Evolutionary conservation across 768 basidiomycete genomes (phyloP).

Genomic region (Leccinum truebloodii): DNA sequence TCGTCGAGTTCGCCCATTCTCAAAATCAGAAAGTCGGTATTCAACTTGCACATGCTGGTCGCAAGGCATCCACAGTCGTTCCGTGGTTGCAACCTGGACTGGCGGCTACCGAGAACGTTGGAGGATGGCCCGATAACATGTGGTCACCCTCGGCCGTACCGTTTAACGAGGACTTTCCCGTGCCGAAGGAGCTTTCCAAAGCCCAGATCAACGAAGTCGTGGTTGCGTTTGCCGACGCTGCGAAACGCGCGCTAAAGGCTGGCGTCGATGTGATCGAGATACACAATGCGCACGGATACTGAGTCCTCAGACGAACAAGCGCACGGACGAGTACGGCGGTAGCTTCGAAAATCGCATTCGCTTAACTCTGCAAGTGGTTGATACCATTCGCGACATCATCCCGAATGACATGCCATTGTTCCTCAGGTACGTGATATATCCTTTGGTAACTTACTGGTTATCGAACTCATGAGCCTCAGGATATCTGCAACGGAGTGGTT

Average conservation of each 20-base stretch:
- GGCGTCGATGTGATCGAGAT: slow-evolving; percentile 64
- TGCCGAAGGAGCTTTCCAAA: slow-evolving; percentile 56
- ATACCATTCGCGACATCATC: slow-evolving; percentile 61
- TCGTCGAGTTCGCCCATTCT: slow-evolving; percentile 73
- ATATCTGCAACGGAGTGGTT: slow-evolving; percentile 78
- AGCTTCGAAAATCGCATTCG: slow-evolving; percentile 69
- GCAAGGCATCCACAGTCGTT: slow-evolving; percentile 66
- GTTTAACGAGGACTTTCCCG: slow-evolving; percentile 43
- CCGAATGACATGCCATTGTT: slow-evolving; percentile 68
- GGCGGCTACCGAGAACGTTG: slow-evolving; percentile 37
- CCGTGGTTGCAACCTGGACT: slow-evolving; percentile 55
- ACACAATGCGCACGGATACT: slow-evolving; percentile 67
- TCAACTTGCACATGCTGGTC: slow-evolving; percentile 75
- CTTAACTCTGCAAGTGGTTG: slow-evolving; percentile 61
- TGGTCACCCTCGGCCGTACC: slow-evolving; percentile 57
- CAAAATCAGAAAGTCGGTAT: slow-evolving; percentile 70
- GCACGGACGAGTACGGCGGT: slow-evolving; percentile 71
- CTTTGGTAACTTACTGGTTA: background rate
- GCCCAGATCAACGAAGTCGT: slow-evolving; percentile 60
- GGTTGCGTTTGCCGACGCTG: slow-evolving; percentile 52
- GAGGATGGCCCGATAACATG: slow-evolving; percentile 58
- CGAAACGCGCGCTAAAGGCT: slow-evolving; percentile 53
- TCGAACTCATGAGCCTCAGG: slow-evolving; percentile 21
- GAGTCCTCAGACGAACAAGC: slow-evolving; percentile 60
- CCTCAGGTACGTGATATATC: slow-evolving; percentile 47